These are phyloP conservation scores for Chaetoceros tenuissimus DNA, from an alignment of 108 stramenopile species.

Conservation along the genomic window DNA sequence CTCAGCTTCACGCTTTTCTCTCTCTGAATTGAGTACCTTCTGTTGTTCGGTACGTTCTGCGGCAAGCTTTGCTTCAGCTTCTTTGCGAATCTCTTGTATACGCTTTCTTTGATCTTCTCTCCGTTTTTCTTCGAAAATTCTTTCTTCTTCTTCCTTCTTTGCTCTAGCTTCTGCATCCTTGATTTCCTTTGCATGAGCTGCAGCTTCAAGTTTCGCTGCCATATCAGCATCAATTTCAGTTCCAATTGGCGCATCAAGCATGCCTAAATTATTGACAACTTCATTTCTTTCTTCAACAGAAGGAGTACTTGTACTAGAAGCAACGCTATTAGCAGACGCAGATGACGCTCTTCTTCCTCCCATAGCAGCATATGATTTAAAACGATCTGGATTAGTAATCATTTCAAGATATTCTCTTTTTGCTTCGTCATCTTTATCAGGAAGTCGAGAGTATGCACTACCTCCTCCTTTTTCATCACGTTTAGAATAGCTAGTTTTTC, in stretches of 20 bases:
- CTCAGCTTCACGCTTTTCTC: constrained; percentile 23
- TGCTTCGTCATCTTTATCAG: constrained; percentile 27
- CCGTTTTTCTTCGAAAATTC: not conserved
- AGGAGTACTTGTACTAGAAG: too few species aligned
- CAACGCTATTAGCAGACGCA: not conserved
- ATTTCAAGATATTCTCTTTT: constrained; percentile 44
- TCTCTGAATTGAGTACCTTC: constrained; percentile 44
- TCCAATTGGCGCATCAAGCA: not conserved
- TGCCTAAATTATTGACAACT: not conserved
- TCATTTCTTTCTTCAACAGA: constrained; percentile 3
- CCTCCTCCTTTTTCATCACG: not conserved
- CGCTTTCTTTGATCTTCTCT: not conserved
- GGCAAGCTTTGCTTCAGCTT: constrained; percentile 64
- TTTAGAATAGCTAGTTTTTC: constrained; percentile 4
- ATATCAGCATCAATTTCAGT: constrained; percentile 19
- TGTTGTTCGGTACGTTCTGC: constrained; percentile 61
- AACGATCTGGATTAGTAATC: constrained; percentile 44
- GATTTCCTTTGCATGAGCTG: constrained; percentile 36
- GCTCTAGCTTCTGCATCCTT: constrained; percentile 20
- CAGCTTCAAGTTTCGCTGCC: constrained; percentile 34
- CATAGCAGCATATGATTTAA: constrained; percentile 29
- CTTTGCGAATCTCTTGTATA: constrained; percentile 25
- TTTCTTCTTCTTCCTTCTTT: constrained; percentile 22
- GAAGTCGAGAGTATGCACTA: constrained; percentile 5
- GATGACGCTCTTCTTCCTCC: constrained; percentile 3